Evolutionary conservation across 768 basidiomycete species (phyloP).

Genomic region (Amanita thiersii): DNA sequence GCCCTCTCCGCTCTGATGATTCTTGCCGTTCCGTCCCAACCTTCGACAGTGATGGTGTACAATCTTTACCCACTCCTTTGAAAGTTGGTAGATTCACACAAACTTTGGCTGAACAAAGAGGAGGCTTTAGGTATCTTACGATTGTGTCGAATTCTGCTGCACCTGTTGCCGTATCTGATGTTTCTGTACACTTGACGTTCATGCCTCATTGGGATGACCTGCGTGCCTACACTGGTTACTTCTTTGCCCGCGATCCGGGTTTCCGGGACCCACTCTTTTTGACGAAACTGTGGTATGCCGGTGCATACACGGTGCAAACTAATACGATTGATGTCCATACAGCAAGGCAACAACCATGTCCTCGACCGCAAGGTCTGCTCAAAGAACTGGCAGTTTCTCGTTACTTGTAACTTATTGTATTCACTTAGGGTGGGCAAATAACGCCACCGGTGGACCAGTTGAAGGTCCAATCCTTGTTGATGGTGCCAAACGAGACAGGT

Average conservation of each 20-base stretch:
- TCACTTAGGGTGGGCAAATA: constrained; percentile 42
- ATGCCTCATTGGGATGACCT: constrained; percentile 44
- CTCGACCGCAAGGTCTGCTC: constrained; percentile 33
- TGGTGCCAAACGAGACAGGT: constrained; percentile 52
- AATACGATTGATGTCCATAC: constrained; percentile 44
- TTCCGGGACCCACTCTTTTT: constrained; percentile 40
- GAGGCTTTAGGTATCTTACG: constrained; percentile 48
- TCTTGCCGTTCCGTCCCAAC: constrained; percentile 38
- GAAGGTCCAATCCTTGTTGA: constrained; percentile 57
- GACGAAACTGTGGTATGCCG: constrained; percentile 50
- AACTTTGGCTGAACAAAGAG: constrained; percentile 33
- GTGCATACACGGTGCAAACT: constrained; percentile 55
- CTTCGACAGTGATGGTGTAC: constrained; percentile 31
- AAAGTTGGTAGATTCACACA: too few species aligned
- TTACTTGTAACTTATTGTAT: too few species aligned
- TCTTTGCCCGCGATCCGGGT: too few species aligned
- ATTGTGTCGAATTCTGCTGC: constrained; percentile 27
- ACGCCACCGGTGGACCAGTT: constrained; percentile 44
- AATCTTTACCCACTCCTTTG: constrained; percentile 20
- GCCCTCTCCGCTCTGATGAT: constrained; percentile 44
- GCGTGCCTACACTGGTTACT: constrained; percentile 44
- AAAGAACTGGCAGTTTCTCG: too few species aligned
- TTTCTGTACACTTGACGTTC: constrained; percentile 43
- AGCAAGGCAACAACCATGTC: constrained; percentile 39
- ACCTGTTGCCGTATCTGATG: constrained; percentile 33